phyloP scores from a whole-genome alignment of 2,329 filamentous ascomycete species.

The Pseudopithomyces maydicus region DNA sequence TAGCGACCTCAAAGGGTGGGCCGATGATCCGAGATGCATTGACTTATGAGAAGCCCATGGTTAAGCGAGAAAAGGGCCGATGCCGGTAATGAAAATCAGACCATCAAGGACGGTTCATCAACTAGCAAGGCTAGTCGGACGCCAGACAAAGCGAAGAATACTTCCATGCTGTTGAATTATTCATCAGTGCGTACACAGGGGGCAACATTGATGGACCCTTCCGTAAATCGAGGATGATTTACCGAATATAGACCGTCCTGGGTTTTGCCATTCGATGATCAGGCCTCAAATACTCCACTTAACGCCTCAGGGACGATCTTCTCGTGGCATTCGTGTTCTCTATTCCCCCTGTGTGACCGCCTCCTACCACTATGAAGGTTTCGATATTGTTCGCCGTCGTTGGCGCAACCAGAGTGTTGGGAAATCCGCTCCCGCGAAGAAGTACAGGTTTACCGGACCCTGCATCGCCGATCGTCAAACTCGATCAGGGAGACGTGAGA shows the following conservation, averaged over 20 bases:
- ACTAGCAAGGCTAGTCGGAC: background rate
- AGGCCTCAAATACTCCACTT: background rate
- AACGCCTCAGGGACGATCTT: background rate
- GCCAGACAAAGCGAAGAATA: background rate
- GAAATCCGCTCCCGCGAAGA: constrained; percentile 13
- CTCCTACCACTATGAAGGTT: constrained; percentile 14
- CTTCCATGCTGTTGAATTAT: background rate
- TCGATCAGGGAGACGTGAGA: constrained; percentile 21
- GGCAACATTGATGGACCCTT: background rate
- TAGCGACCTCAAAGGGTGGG: background rate
- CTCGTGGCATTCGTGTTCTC: background rate
- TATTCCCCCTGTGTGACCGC: background rate
- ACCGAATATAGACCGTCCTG: background rate
- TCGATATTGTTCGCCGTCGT: constrained; percentile 7
- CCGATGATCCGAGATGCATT: background rate
- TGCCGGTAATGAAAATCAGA: background rate
- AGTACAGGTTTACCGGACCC: constrained; percentile 3
- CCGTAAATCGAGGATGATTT: background rate
- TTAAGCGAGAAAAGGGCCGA: background rate
- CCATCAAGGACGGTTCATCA: background rate
- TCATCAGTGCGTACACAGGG: background rate
- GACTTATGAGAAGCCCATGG: background rate
- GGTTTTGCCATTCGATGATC: background rate
- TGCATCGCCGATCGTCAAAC: constrained; percentile 15
- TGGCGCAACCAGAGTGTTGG: constrained; percentile 6